A percentile compares a stretch with the other conserved stretches of the same genome.
phyloP scores from a whole-genome alignment of 164 flowering plant species.

The Stephania japonica region DNA sequence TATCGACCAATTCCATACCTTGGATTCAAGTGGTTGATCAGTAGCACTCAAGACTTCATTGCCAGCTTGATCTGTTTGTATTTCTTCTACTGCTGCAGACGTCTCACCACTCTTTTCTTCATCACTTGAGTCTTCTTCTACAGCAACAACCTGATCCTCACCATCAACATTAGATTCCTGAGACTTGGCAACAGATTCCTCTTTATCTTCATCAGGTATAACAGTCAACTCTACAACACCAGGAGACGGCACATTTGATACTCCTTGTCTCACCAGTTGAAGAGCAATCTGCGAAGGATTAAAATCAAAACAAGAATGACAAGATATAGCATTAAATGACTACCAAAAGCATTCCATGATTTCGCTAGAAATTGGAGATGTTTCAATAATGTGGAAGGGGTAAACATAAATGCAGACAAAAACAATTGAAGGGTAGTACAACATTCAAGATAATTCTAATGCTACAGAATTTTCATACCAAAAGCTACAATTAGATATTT shows the following conservation, averaged over 20 bases:
- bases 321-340: constrained; percentile 1
- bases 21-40: constrained; percentile 25
- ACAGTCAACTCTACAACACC: constrained; percentile 21
- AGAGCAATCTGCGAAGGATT: constrained; percentile 66
- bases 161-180: constrained; percentile 18
- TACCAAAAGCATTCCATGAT: background rate
- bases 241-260: constrained; percentile 27
- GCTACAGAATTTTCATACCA: background rate
- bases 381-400: background rate
- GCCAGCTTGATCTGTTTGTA: constrained; percentile 15
- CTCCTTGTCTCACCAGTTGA: constrained; percentile 70
- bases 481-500: constrained; percentile 5
- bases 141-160: constrained; percentile 18
- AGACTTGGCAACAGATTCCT: constrained; percentile 15
- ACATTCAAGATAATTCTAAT: background rate
- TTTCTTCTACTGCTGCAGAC: constrained; percentile 15
- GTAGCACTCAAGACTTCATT: constrained; percentile 14
- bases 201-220: constrained; percentile 20
- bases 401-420: background rate
- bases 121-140: constrained; percentile 16
- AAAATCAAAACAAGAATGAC: background rate
- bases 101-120: constrained; percentile 17
- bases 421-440: background rate
- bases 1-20: constrained; percentile 30
- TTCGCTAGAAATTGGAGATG: no score